A percentile compares a stretch with the other conserved stretches of the same genome.
phyloP scores from a whole-genome alignment of 176 grass and related monocot species.

The Paspalum notatum region DNA sequence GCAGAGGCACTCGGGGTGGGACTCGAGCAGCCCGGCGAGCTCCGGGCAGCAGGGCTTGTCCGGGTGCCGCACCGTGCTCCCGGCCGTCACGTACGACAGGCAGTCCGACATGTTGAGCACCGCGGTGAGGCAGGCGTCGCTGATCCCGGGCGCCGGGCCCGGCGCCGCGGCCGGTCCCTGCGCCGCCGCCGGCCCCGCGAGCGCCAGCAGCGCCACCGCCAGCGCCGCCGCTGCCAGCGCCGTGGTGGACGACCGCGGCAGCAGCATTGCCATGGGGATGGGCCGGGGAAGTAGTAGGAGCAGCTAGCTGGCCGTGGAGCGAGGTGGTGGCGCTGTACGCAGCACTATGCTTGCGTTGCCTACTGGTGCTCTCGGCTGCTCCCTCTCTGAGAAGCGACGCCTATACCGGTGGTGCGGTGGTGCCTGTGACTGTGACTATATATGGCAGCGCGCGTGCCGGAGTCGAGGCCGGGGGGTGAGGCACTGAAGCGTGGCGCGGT shows the following conservation, averaged over 20 bases:
- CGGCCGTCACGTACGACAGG: constrained; percentile 69
- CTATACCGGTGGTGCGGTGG: not conserved
- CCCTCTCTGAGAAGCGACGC: not conserved
- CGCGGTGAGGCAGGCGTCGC: constrained; percentile 55
- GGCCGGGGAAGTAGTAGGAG: too few species aligned
- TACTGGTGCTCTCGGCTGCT: not conserved
- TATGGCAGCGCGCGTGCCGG: not conserved
- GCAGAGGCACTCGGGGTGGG: constrained; percentile 84
- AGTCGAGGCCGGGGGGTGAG: not conserved
- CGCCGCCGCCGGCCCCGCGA: constrained; percentile 33
- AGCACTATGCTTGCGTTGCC: not conserved
- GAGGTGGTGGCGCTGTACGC: not conserved
- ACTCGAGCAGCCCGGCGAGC: constrained; percentile 74
- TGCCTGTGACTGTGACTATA: not conserved
- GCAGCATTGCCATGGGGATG: constrained; percentile 42
- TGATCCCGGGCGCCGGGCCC: constrained; percentile 31
- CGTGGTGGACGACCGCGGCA: constrained; percentile 1
- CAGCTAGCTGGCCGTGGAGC: not conserved
- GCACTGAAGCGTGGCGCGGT: not conserved
- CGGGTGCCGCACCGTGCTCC: constrained; percentile 61
- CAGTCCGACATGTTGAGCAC: constrained; percentile 80
- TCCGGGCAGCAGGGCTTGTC: constrained; percentile 90
- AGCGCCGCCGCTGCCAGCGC: not conserved
- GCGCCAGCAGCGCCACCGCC: constrained; percentile 37
- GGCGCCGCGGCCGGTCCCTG: constrained; percentile 44